Base-by-base conservation (phyloP, 371 early-diverging fungal genomes). In the Rhizomucor miehei region DNA sequence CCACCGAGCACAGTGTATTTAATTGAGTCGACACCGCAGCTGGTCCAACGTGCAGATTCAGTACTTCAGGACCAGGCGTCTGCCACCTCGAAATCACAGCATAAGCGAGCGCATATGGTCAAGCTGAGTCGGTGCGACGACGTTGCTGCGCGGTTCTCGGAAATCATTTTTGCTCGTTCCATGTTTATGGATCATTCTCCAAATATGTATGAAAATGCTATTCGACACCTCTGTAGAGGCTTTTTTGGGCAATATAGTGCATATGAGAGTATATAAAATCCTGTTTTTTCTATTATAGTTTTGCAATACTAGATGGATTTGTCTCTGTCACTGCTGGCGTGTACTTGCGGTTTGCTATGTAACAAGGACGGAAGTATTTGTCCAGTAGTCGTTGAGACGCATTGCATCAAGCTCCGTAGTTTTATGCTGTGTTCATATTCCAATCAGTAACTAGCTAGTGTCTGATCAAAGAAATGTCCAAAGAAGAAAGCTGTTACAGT, bases 181-280 rank as follows among this genome's bases (percentile, higher is more conserved):
- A 89, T 91, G 91, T 73, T 91, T 46, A 71, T 77, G 3, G 89
- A 91, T 50, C 91, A 91, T 56, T 72, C 77, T 25, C 91, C 91
- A 0, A 76, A 72, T 17, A 72, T 75, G 17, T 90, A 90, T 54
- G 91, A 90, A 58, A 60, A 60, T 14, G 61, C 52, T n/a, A 69
- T 73, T 51, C 53, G 54, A 20, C 48, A 57, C 14, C 56, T 73
- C 4, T 62, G 56, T 21, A 45, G 48, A 51, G 68, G 72, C 1
- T 65, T 48, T 48, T 67, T 67, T 57, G 65, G 60, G 29, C 29
- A 29, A 29, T 29, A 29, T 8, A 8, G 29, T 29, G 29, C 29
- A 29, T 29, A 29, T 8, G 29, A 29, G 29, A 29, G 8, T 29
- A 29, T 29, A 29, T 29, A 29, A 29, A 29, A 29, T 29, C 29